These are phyloP conservation scores for Prunus mongolica DNA, from an alignment of 306 rosid genomes.

Conservation along the genomic window DNA sequence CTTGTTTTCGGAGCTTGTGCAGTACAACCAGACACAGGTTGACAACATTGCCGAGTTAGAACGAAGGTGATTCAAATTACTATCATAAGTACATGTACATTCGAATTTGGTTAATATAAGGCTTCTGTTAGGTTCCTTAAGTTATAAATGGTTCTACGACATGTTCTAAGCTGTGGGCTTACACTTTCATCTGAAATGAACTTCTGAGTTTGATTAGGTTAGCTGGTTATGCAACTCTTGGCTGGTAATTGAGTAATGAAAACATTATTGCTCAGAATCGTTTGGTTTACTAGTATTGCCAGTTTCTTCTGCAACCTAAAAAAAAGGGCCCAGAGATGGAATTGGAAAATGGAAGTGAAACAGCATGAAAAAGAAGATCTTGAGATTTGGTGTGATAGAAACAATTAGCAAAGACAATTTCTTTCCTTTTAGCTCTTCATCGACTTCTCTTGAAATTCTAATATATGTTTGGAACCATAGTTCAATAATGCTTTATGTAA, in stretches of 20 bases:
- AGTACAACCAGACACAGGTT: constrained; percentile 96
- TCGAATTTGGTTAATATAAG: not conserved
- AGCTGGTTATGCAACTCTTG: not conserved
- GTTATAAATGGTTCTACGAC: not conserved
- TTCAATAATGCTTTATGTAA: constrained; percentile 13
- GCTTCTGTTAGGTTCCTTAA: not conserved
- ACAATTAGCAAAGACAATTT: not conserved
- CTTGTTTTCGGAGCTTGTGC: constrained; percentile 98
- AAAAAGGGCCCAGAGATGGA: not conserved
- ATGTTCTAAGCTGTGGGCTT: not conserved
- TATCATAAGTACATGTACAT: not conserved
- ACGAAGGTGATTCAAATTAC: constrained; percentile 56
- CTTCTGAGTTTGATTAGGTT: not conserved
- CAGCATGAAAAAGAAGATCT: not conserved
- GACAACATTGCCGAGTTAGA: constrained; percentile 94
- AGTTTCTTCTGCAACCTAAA: not conserved
- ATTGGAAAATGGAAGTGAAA: not conserved
- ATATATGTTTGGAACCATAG: not conserved
- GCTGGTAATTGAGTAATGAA: not conserved
- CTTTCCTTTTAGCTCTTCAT: not conserved
- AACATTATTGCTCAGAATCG: not conserved
- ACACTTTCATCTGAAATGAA: not conserved
- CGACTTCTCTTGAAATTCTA: not conserved
- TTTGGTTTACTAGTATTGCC: not conserved
- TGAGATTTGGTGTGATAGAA: not conserved